Base-by-base conservation (phyloP, 495 filamentous ascomycete genomes). In the Jackrogersella multiformis region DNA sequence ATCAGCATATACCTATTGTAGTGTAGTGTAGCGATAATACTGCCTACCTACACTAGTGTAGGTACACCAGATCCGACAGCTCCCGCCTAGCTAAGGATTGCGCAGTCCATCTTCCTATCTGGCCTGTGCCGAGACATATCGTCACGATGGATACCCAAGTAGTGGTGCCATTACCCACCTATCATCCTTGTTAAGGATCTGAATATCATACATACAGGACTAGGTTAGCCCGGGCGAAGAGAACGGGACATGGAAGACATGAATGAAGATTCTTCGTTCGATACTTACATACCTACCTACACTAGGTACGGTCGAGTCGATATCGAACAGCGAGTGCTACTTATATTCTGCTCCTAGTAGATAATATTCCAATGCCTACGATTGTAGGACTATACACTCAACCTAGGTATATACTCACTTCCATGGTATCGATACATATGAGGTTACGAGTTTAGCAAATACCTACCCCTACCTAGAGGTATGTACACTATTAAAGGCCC, bases 141-240 rank as follows among this genome's bases (percentile, higher is more conserved):
- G 54, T 44, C 57, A 35, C 30, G 39, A 62, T 38, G 26, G 12
- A 24, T 46, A n/a, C n/a, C n/a, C n/a, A n/a, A n/a, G n/a, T n/a
- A 74, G 67, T 79, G 74, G 78, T 72, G 73, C 70, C 72, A 80
- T 78, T 76, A 70, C 67, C 77, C 76, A 78, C 78, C 60, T 68
- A 39, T 35, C 20, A 61, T 66, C 64, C 63, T 55, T 30, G 63
- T 7, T 39, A 44, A 70, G 53, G 68, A 67, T 64, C 68, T 32
- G 54, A 53, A 63, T 48, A 71, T 71, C 68, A 71, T 30, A 71
- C 68, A 71, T 30, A 71, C 68, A 67, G 53, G 36, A 46, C 44
- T 46, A 28, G 26, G 45, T 32, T 32, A 15, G 42, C 24, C 28
- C 61, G 51, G 46, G 46, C 39, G 36, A 38, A 20, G 28, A 46